Base-by-base conservation (phyloP, 2,329 filamentous ascomycete species). In the Teratosphaeria gauchensis region DNA sequence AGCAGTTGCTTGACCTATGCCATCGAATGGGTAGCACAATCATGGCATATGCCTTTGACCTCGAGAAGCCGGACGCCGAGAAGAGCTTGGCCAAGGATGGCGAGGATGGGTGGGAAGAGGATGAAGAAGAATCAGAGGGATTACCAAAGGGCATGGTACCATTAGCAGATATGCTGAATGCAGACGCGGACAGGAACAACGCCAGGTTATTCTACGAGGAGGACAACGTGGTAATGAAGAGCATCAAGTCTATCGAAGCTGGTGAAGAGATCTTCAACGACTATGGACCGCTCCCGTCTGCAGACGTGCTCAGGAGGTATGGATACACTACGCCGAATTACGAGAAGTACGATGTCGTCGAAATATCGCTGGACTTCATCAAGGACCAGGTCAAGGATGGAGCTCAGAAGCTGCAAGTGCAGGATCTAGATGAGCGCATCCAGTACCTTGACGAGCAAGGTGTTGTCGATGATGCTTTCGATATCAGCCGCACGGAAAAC, bases 1-100 rank as follows among this genome's bases (percentile, higher is more conserved):
- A 77, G 58, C 72, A 78, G 28, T 73, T 86, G 12, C 68, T 86
- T 3, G 67, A 74, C 16, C 71, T 84, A 19, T 87, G 88, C 56
- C 90, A 95, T 71, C 81, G 84, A 8, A 92, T 95, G 86, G 91
- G 89, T 1, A 92, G 87, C 61, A 84, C 88, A 16, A 92, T 96
- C 64, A 95, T 96, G 90, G 87, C 90, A 0, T 96, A 95, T 70
- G 90, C 90, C 0, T 96, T 96, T 70, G 91, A 96, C 65, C 81
- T 95, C 6, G 83, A 85, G 63, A 78, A 78, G 38, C 69, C 66
- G 12, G 66, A 69, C 3, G 65, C 66, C n/a, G 54, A 55, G 31
- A 52, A 7, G n/a, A 35, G 52, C 28, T 31, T 21, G 28, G 31
- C 84, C 4, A 78, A 83, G 0, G 82, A 84, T 1, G 82, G 84